Percentiles rank a stretch among this genome's conserved stretches.
Conservation (phyloP, 2,329 filamentous ascomycete genomes). For the Alternaria sp. region DNA sequence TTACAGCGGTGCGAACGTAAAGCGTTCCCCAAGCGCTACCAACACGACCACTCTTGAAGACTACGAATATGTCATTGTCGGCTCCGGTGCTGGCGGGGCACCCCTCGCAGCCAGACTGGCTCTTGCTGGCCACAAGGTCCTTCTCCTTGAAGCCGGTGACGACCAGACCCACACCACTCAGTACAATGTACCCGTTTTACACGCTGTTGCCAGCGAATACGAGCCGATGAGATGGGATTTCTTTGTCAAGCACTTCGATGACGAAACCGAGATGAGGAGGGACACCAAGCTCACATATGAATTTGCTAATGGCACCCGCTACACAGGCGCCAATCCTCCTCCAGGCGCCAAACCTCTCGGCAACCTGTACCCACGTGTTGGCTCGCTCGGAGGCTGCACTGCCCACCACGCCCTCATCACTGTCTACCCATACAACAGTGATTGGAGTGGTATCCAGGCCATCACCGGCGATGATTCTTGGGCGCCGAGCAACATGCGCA, state of each 20-base stretch:
- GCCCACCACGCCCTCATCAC: conserved; percentile 68
- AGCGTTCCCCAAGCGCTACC: conserved; percentile 28
- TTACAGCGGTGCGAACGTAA: conserved; percentile 27
- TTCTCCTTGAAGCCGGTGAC: conserved; percentile 67
- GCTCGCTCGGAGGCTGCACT: conserved; percentile 64
- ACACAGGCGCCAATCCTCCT: conserved; percentile 63
- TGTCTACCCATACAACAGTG: conserved; percentile 64
- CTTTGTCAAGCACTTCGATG: conserved; percentile 67
- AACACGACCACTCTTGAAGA: conserved; percentile 23
- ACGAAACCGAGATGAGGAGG: conserved; percentile 59
- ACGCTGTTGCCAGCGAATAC: conserved; percentile 63
- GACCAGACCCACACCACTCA: conserved; percentile 61
- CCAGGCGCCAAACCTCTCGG: conserved; percentile 60
- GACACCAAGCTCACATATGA: conserved; percentile 65
- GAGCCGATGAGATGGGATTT: conserved; percentile 66
- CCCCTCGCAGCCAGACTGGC: conserved; percentile 66
- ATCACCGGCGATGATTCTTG: conserved; percentile 67
- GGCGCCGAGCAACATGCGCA: conserved; percentile 68
- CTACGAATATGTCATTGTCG: conserved; percentile 70
- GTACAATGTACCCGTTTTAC: conserved; percentile 62
- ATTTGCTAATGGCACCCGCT: conserved; percentile 44
- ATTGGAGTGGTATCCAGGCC: conserved; percentile 65
- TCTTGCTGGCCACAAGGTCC: conserved; percentile 63
- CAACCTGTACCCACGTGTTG: conserved; percentile 65
- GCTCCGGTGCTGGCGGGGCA: conserved; percentile 67